Evolutionary conservation across 176 grass and related monocot genomes (phyloP), one percentile per base, ranked within the genome.

Genomic region (Oryza officinalis): DNA sequence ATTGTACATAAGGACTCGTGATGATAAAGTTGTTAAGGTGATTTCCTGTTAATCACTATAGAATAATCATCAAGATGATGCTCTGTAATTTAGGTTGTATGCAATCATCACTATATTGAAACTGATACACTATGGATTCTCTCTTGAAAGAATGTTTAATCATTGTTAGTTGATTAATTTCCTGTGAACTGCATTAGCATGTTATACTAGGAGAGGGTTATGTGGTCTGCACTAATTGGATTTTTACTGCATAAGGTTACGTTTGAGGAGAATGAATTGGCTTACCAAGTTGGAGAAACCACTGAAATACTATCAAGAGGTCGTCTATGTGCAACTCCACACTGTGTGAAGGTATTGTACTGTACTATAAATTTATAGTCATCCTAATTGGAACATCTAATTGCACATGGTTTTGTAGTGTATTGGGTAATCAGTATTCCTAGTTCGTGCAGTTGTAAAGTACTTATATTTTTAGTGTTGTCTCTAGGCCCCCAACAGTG

Each of bases 281-380:
- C 93, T 76, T 98, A 93, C 73, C 96, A 98, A 91, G 93, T 98
- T 81, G 96, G 96, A 15, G 96, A 98, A 91, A 98, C 96, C 69
- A 93, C 91, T 81, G 96, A 98, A 91, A 93, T 93, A 86, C 63
- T 98, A 69, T 93, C 91, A 76, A 81, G 86, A 85, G 91, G 93
- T 66, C 78, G 65, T 83, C 83, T 98, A 69, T 93, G 89, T 92
- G 93, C 96, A 66, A 98, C 96, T 28, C 96, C 96, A 71, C 93
- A 98, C 86, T 93, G 96, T 92, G 96, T 98, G 52, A 91, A 98
- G 93, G 96, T 98, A 88, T 81, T 91, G 20, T 60, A 60, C 9
- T 91, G 20, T 60, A 60, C 9, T 60, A 63, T 32, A 9, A 28
- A 57, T 44, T 14, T 41, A 52, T 20, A 68, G 71, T 33, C 40